Conservation (phyloP, 768 basidiomycete genomes). For the Macrocybe gigantea region DNA sequence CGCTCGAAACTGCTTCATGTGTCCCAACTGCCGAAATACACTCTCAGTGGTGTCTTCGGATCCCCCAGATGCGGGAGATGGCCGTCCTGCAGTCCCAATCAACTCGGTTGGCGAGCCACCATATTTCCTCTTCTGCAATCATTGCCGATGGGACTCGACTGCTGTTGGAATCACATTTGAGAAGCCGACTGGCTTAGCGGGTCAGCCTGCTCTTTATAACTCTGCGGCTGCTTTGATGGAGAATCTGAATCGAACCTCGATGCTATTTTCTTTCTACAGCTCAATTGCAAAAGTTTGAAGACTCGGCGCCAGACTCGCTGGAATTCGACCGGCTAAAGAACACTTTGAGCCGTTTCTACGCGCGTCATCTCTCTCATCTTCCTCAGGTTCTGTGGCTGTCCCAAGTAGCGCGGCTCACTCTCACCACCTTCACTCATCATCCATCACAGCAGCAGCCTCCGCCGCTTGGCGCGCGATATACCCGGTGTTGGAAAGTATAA, state of each 20-base stretch:
- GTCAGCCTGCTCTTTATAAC: constrained; percentile 35
- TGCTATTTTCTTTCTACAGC: constrained; percentile 39
- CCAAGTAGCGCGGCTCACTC: constrained; percentile 50
- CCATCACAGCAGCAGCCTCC: constrained; percentile 86
- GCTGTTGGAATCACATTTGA: constrained; percentile 91
- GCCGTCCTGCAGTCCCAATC: constrained; percentile 44
- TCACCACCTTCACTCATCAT: constrained; percentile 71
- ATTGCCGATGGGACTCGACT: constrained; percentile 93
- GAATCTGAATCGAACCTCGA: neutral
- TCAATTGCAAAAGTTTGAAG: constrained; percentile 87
- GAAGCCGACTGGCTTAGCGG: constrained; percentile 92
- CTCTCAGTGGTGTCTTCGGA: constrained; percentile 90
- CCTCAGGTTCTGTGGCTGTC: constrained; percentile 40
- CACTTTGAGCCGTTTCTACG: constrained; percentile 96
- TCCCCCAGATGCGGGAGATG: constrained; percentile 58
- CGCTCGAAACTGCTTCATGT: constrained; percentile 95
- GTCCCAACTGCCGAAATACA: constrained; percentile 89
- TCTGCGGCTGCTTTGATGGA: too few species aligned
- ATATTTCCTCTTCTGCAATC: constrained; percentile 87
- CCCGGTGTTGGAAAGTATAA: constrained; percentile 78
- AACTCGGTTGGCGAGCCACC: constrained; percentile 76
- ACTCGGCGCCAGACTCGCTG: constrained; percentile 74
- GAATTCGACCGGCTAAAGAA: constrained; percentile 95
- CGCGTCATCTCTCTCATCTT: constrained; percentile 70
- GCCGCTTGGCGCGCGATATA: constrained; percentile 85